A percentile compares a stretch with the other conserved stretches of the same genome.
Evolutionary conservation across 2,329 filamentous ascomycete species (phyloP).

Genomic region (Lasiodiplodia hormozganensis): DNA sequence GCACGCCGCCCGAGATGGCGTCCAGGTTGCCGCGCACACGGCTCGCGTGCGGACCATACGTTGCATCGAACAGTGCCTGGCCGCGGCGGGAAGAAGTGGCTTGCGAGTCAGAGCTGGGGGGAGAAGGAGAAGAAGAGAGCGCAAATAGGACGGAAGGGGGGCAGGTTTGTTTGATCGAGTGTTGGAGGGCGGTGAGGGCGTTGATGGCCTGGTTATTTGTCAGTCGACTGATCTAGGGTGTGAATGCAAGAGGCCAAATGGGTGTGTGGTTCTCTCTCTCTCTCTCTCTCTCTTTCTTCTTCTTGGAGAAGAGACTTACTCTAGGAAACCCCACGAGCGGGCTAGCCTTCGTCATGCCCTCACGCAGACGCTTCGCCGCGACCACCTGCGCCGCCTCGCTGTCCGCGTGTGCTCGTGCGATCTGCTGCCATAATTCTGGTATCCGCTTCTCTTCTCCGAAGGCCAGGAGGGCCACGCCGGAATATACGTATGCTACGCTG

Average conservation of each 20-base stretch:
- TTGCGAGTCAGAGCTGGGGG: not conserved
- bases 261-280: too few relatives aligned
- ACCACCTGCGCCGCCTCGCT: conserved; percentile 8
- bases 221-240: not conserved
- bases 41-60: conserved; percentile 28
- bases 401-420: not conserved
- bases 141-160: not conserved
- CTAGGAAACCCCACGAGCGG: conserved; percentile 28
- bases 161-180: not conserved
- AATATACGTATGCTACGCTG: conserved; percentile 17
- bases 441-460: conserved; percentile 19
- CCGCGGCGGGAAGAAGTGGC: not conserved
- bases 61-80: conserved; percentile 25
- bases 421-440: conserved; percentile 22
- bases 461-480: conserved; percentile 18
- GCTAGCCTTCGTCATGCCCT: conserved; percentile 16
- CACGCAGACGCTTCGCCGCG: conserved; percentile 15
- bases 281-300: not conserved
- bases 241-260: too few relatives aligned
- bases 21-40: conserved; percentile 28
- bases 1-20: conserved; percentile 17
- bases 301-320: not conserved
- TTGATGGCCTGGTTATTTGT: conserved; percentile 16
- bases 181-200: conserved; percentile 23
- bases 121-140: not conserved